Evolutionary conservation across 2,329 filamentous ascomycete species (phyloP).

Genomic region (Sporothrix curviconia): DNA sequence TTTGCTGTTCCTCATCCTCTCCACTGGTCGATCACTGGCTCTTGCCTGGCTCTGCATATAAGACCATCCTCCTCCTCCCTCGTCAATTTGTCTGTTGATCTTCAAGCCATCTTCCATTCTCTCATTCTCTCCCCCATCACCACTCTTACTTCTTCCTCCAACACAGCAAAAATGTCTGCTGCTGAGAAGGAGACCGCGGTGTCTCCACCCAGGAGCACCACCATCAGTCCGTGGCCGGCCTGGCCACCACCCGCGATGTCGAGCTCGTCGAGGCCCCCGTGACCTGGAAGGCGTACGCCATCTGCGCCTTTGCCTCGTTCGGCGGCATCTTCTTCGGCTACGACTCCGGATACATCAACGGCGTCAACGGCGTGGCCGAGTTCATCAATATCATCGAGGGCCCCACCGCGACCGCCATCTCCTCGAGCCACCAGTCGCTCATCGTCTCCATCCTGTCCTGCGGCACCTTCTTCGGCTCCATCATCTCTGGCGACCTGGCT

Average conservation of each 20-base stretch:
- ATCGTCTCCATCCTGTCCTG: constrained; percentile 72
- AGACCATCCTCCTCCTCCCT: background rate
- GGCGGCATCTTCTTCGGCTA: constrained; percentile 74
- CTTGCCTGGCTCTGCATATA: constrained; percentile 8
- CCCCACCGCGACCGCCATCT: constrained; percentile 28
- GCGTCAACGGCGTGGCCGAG: constrained; percentile 47
- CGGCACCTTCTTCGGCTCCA: constrained; percentile 71
- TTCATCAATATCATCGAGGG: constrained; percentile 49
- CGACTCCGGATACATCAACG: constrained; percentile 70
- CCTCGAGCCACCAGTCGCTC: constrained; percentile 42
- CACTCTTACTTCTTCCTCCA: background rate
- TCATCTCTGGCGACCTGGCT: constrained; percentile 70
- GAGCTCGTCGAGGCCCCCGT: constrained; percentile 60
- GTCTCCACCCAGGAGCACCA: constrained; percentile 5
- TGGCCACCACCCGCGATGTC: constrained; percentile 40
- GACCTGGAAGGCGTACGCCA: constrained; percentile 61
- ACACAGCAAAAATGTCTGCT: constrained; percentile 13
- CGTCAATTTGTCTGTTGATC: background rate
- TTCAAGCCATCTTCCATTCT: background rate
- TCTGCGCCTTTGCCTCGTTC: constrained; percentile 65
- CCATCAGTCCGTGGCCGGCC: constrained; percentile 12
- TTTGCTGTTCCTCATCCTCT: background rate
- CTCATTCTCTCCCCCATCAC: background rate
- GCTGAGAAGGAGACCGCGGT: constrained; percentile 15
- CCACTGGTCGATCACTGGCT: constrained; percentile 7